Evolutionary conservation across 2,329 filamentous ascomycete species (phyloP).

Genomic region (Trichoderma endophyticum): DNA sequence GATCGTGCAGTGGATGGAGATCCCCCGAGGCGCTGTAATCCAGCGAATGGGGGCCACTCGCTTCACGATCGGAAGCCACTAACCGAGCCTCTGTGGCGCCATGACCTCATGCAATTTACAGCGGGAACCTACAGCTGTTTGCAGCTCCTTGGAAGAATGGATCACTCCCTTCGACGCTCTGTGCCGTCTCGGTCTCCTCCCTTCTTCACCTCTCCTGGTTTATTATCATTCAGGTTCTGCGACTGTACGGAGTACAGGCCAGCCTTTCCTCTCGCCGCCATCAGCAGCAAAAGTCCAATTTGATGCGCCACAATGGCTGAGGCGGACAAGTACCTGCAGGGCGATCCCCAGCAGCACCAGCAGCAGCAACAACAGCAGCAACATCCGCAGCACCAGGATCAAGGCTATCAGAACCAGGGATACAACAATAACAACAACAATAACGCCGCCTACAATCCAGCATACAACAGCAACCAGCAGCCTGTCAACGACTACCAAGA

Average conservation of each 20-base stretch:
- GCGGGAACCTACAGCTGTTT: slow-evolving; percentile 7
- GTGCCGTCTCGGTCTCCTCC: not conserved
- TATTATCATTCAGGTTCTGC: not conserved
- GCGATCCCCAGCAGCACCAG: slow-evolving; percentile 16
- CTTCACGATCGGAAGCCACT: slow-evolving; percentile 1
- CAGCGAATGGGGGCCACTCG: not conserved
- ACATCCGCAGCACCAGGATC: slow-evolving; percentile 4
- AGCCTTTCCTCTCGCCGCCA: not conserved
- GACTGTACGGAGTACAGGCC: not conserved
- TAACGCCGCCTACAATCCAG: slow-evolving; percentile 4
- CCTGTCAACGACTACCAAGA: not conserved
- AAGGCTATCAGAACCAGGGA: slow-evolving; percentile 23
- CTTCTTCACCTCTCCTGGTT: not conserved
- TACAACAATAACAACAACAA: not conserved
- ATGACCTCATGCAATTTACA: slow-evolving; percentile 19
- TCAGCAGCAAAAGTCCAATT: not conserved
- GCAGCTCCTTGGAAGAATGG: not conserved
- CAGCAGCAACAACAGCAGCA: not conserved
- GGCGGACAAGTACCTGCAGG: slow-evolving; percentile 32
- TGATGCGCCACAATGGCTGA: slow-evolving; percentile 32
- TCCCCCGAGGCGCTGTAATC: not conserved
- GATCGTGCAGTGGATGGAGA: not conserved
- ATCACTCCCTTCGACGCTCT: not conserved
- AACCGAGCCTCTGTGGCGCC: not conserved
- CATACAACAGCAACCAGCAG: slow-evolving; percentile 2